phyloP scores from a whole-genome alignment of 139 green algal species.

The Edaphochlamys debaryana region DNA sequence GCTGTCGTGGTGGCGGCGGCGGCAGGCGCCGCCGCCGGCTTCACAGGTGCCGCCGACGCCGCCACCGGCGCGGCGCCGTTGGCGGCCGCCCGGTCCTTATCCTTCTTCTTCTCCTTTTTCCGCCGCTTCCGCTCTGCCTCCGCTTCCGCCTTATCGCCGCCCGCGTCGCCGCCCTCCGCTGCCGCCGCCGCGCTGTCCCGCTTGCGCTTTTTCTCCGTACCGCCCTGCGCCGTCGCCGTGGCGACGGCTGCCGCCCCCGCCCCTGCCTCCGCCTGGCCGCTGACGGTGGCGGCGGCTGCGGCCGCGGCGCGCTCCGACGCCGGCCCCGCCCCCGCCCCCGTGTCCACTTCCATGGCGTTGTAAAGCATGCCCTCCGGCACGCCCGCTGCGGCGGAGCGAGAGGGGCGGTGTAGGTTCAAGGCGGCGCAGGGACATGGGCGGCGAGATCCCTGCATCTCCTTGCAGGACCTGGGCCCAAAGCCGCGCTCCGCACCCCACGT shows the following conservation, averaged over 20 bases:
- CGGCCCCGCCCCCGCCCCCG: too few species aligned
- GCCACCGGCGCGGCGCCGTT: background rate
- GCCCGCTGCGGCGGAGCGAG: background rate
- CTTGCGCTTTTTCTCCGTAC: background rate
- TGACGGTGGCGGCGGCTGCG: background rate
- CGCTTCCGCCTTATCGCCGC: background rate
- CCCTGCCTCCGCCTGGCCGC: background rate
- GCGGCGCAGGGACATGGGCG: background rate
- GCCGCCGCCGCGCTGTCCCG: too few species aligned
- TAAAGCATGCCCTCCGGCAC: background rate
- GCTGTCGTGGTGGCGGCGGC: background rate
- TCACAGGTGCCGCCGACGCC: background rate
- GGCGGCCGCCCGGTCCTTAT: background rate
- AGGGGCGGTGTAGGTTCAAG: too few species aligned
- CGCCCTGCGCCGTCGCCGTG: background rate
- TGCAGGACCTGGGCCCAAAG: too few species aligned
- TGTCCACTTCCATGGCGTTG: background rate
- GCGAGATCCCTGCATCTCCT: background rate
- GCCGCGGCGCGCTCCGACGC: background rate
- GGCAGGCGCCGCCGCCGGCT: background rate
- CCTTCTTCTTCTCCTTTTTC: conserved; percentile 10
- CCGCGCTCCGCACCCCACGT: too few species aligned
- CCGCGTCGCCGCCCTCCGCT: background rate
- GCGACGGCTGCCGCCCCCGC: background rate
- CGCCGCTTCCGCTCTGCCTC: background rate